Conservation (phyloP, 441 rosid genomes). For the Rhodomyrtus psidioides region DNA sequence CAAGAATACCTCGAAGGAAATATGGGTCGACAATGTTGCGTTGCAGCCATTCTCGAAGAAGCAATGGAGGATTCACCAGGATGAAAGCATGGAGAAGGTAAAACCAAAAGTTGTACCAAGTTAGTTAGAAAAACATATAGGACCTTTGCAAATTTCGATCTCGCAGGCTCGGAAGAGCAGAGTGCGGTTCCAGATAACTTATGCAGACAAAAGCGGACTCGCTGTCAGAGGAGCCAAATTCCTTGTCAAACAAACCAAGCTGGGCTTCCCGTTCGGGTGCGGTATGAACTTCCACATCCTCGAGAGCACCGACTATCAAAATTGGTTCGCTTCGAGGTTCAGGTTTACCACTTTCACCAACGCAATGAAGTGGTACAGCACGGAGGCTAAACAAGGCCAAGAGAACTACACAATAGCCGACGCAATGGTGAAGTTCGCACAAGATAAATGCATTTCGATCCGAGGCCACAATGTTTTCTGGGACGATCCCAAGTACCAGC, state of each 20-base stretch:
- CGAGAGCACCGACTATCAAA: conserved; percentile 33
- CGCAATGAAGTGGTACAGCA: conserved; percentile 89
- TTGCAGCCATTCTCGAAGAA: conserved; percentile 49
- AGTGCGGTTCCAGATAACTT: conserved; percentile 38
- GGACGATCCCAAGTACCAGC: conserved; percentile 55
- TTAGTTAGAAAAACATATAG: not conserved
- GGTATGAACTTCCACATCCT: conserved; percentile 61
- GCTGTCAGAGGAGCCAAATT: conserved; percentile 29
- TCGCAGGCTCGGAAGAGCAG: conserved; percentile 50
- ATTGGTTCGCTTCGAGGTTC: conserved; percentile 78
- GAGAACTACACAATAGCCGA: conserved; percentile 69
- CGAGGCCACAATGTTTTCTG: conserved; percentile 82
- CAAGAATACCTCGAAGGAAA: conserved; percentile 32
- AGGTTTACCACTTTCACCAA: conserved; percentile 66
- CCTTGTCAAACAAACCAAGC: conserved; percentile 31
- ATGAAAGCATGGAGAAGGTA: conserved; percentile 46
- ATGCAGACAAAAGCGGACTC: conserved; percentile 30
- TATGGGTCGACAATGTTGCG: conserved; percentile 46
- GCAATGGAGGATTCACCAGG: conserved; percentile 63
- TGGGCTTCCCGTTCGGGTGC: conserved; percentile 62
- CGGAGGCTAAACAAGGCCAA: conserved; percentile 38
- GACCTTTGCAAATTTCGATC: not conserved
- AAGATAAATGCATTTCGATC: conserved; percentile 32
- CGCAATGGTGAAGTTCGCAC: conserved; percentile 45
- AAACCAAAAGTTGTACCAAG: not conserved